phyloP scores from a whole-genome alignment of 2,329 filamentous ascomycete species.

The Juglanconis sp. region DNA sequence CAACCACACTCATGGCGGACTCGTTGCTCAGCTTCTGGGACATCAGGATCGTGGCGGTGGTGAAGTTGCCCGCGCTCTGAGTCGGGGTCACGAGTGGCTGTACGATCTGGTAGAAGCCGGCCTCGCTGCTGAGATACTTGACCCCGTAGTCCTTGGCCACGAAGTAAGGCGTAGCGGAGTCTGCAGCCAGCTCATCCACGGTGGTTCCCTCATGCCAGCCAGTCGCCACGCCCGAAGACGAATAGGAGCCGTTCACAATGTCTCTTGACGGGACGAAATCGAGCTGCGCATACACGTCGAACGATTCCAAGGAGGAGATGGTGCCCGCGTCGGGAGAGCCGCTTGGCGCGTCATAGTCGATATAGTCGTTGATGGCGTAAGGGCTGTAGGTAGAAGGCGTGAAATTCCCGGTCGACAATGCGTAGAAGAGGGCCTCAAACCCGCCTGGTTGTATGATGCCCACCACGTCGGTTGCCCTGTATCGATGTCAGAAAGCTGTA shows the following conservation, averaged over 20 bases:
- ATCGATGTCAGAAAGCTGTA: background rate
- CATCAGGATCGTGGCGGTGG: slow-evolving; percentile 40
- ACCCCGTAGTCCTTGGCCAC: slow-evolving; percentile 44
- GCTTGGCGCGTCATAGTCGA: slow-evolving; percentile 24
- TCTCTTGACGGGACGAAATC: slow-evolving; percentile 37
- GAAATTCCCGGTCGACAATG: slow-evolving; percentile 26
- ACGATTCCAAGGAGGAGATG: slow-evolving; percentile 35
- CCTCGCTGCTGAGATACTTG: slow-evolving; percentile 38
- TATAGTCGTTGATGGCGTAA: slow-evolving; percentile 6
- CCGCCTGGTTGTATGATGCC: slow-evolving; percentile 44
- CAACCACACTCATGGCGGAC: slow-evolving; percentile 1
- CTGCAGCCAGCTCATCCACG: slow-evolving; percentile 29
- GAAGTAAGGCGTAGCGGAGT: slow-evolving; percentile 35
- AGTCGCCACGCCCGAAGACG: slow-evolving; percentile 28
- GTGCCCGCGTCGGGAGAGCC: slow-evolving; percentile 24
- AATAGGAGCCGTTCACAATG: slow-evolving; percentile 34
- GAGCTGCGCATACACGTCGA: slow-evolving; percentile 42
- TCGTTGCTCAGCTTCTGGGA: slow-evolving; percentile 9
- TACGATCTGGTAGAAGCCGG: slow-evolving; percentile 38
- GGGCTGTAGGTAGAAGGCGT: slow-evolving; percentile 3
- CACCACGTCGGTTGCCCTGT: slow-evolving; percentile 39
- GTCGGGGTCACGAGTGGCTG: slow-evolving; percentile 39
- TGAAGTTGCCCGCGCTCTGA: slow-evolving; percentile 39
- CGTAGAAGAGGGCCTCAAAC: slow-evolving; percentile 44
- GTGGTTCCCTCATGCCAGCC: slow-evolving; percentile 35